A percentile compares a stretch with the other conserved stretches of the same genome.
phyloP scores from a whole-genome alignment of 2,329 filamentous ascomycete genomes.

The Fusarium sp. region DNA sequence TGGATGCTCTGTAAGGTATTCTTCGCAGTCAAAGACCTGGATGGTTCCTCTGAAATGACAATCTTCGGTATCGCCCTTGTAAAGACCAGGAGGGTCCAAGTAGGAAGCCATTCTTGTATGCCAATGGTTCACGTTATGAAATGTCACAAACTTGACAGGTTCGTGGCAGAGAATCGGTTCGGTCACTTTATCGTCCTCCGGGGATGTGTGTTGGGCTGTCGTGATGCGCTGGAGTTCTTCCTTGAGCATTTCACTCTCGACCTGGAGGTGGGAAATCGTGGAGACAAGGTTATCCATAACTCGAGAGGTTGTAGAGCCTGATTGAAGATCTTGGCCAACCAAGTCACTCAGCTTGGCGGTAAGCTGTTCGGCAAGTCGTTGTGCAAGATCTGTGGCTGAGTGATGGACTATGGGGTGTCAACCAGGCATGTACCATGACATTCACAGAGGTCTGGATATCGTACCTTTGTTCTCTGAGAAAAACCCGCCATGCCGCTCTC shows the following conservation, averaged over 20 bases:
- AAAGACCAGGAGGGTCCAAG: slow-evolving; percentile 7
- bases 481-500: neutral
- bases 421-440: neutral
- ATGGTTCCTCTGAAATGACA: slow-evolving; percentile 1
- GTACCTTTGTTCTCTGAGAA: neutral
- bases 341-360: neutral
- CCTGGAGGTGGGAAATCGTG: slow-evolving; percentile 3
- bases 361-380: neutral
- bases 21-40: neutral
- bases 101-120: neutral
- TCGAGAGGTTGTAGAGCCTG: neutral
- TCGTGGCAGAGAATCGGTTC: neutral
- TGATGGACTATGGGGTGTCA: neutral
- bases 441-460: neutral
- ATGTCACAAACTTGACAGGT: neutral
- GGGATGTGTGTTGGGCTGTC: too few relatives aligned
- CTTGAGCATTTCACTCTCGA: slow-evolving; percentile 13
- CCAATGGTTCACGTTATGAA: neutral
- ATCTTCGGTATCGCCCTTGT: slow-evolving; percentile 9
- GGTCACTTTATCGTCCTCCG: too few relatives aligned
- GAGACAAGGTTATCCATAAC: neutral
- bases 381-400: neutral
- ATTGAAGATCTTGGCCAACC: neutral
- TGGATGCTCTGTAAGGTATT: neutral
- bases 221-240: neutral